Evolutionary conservation across 305 asterid genomes (phyloP), one percentile per base, ranked within the genome.

Genomic region (Petunia hybrid): DNA sequence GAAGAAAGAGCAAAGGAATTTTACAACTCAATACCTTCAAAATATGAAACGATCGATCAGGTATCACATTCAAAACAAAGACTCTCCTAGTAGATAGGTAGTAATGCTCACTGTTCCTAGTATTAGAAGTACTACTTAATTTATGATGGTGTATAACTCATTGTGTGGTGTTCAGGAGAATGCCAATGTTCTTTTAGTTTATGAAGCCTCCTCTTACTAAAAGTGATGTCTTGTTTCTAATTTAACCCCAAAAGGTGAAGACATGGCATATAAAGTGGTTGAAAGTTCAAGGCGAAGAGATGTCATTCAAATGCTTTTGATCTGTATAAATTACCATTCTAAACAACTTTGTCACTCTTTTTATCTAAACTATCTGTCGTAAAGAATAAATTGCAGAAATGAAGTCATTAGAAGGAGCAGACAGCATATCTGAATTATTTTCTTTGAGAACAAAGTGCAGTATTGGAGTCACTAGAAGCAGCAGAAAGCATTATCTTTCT

Each of bases 41-140:
- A 91, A 79, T 94, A 87, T 38, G 98, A 94, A 80, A 73, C 84
- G 69, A 89, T 92, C 5, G 98, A 94, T 87, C 95, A 92, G 97
- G 96, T 91, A 80, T 13, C 43, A n/a, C 78, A 55, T 45, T 70
- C 4, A 69, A 78, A 56, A 79, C 61, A 6, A 22, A 45, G 3
- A 16, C 76, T 42, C 56, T 68, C 56, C 56, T 22, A 70, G 41
- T 22, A 31, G 42, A 70, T 45, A n/a, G 10, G 12, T 39, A 66
- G 51, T 66, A 66, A 66, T 41, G n/a, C 38, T 67, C n/a, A 22
- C 42, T 45, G 76, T 43, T 5, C 12, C 57, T 53, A 10, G 5
- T 53, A 12, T 3, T 53, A 10, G 31, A 22, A 22, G 0, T 22
- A 22, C 31, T 22, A 22, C 31, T 22, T 22, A 22, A 22, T 22